Evolutionary conservation across 2,329 filamentous ascomycete genomes (phyloP).

Genomic region (Trichophyton verrucosum): DNA sequence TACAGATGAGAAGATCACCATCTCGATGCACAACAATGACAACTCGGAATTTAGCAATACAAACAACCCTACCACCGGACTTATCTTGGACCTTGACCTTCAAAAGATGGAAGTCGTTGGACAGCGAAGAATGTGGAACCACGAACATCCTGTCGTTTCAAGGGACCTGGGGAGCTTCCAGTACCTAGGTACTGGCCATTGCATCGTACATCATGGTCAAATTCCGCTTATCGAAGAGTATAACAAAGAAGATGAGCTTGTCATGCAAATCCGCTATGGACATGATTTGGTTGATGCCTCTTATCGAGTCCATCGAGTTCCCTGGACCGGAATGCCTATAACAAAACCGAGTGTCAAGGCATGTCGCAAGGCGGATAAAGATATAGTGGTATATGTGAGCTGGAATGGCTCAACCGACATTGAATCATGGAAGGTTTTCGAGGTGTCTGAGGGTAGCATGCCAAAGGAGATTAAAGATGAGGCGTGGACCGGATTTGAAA

Average conservation of each 20-base stretch:
- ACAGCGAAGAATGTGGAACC: constrained; percentile 7
- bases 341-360: constrained; percentile 8
- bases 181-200: constrained; percentile 3
- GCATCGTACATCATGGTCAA: constrained; percentile 8
- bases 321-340: constrained; percentile 5
- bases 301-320: constrained; percentile 4
- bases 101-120: constrained; percentile 1
- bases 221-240: constrained; percentile 10
- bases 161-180: constrained; percentile 9
- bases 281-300: not conserved
- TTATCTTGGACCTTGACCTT: constrained; percentile 9
- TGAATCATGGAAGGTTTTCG: constrained; percentile 8
- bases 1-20: not conserved
- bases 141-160: not conserved
- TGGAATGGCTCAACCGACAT: constrained; percentile 13
- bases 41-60: constrained; percentile 6
- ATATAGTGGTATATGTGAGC: constrained; percentile 9
- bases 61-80: constrained; percentile 6
- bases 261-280: constrained; percentile 8
- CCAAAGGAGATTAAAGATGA: not conserved
- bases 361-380: not conserved
- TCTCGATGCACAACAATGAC: constrained; percentile 7
- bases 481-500: constrained; percentile 7
- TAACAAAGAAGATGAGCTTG: constrained; percentile 2
- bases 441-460: not conserved